These are phyloP conservation scores for Telfairia occidentalis DNA, from an alignment of 331 rosid genomes.

Conservation along the genomic window DNA sequence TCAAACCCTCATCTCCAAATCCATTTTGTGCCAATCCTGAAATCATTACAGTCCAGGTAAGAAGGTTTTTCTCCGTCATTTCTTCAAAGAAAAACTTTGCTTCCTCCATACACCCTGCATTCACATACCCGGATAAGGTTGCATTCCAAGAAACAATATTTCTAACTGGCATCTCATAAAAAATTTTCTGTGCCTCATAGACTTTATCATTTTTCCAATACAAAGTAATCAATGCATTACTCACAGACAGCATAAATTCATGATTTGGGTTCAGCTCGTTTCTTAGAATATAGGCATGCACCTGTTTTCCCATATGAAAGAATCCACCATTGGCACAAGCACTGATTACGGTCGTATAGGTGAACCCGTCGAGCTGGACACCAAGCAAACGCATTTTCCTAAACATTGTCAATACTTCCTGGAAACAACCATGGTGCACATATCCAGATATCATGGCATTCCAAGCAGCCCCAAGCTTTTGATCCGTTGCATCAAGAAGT, in stretches of 20 bases:
- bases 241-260: slow-evolving; percentile 8
- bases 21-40: slow-evolving; percentile 21
- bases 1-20: slow-evolving; percentile 16
- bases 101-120: slow-evolving; percentile 15
- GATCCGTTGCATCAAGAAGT: slow-evolving; percentile 10
- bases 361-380: slow-evolving; percentile 2
- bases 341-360: slow-evolving; percentile 9
- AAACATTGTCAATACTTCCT: slow-evolving; percentile 12
- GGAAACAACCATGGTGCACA: slow-evolving; percentile 11
- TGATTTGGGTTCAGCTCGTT: background rate
- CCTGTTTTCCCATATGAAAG: slow-evolving; percentile 14
- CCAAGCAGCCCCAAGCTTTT: slow-evolving; percentile 12
- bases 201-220: slow-evolving; percentile 11
- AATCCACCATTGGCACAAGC: slow-evolving; percentile 17
- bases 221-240: slow-evolving; percentile 12
- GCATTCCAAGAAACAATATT: slow-evolving; percentile 18
- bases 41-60: slow-evolving; percentile 14
- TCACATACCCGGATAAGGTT: slow-evolving; percentile 20
- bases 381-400: slow-evolving; percentile 15
- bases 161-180: slow-evolving; percentile 9
- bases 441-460: slow-evolving; percentile 24
- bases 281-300: slow-evolving; percentile 20
- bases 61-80: slow-evolving; percentile 12
- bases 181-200: slow-evolving; percentile 11
- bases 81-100: slow-evolving; percentile 15